Percentiles rank a stretch among this genome's conserved stretches.
Evolutionary conservation across 495 filamentous ascomycete genomes (phyloP).

Genomic region (Achaetomiella virescens): DNA sequence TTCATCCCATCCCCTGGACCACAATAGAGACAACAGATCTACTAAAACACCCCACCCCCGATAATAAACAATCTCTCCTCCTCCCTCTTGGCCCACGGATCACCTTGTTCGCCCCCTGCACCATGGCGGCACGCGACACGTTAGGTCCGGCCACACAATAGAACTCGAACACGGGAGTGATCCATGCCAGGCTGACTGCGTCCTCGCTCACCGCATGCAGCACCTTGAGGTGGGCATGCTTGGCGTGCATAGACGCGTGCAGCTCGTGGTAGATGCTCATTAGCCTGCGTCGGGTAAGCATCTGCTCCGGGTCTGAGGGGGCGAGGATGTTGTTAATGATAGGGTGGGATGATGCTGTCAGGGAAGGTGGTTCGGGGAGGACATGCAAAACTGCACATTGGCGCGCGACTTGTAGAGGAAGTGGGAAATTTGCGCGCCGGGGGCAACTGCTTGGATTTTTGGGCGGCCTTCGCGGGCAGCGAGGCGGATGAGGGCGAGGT

Average conservation of each 20-base stretch:
- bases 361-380: constrained; percentile 65
- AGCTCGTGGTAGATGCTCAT: constrained; percentile 79
- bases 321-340: not conserved
- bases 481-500: constrained; percentile 64
- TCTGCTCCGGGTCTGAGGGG: constrained; percentile 26
- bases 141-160: constrained; percentile 86
- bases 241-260: constrained; percentile 76
- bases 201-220: constrained; percentile 70
- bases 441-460: constrained; percentile 61
- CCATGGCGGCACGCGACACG: constrained; percentile 67
- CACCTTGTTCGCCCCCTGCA: constrained; percentile 78
- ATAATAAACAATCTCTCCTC: constrained; percentile 94
- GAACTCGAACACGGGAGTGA: constrained; percentile 82
- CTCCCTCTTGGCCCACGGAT: constrained; percentile 81
- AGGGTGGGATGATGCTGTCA: not conserved
- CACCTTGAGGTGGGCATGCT: constrained; percentile 75
- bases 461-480: constrained; percentile 68
- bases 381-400: constrained; percentile 95
- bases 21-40: not conserved
- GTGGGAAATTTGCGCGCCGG: constrained; percentile 73
- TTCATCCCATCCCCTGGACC: not conserved
- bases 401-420: constrained; percentile 90
- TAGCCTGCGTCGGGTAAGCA: constrained; percentile 64
- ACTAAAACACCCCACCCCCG: constrained; percentile 69
- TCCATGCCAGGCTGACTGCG: constrained; percentile 78